Base-by-base conservation (phyloP, 805 yeast species). In the Metschnikowia kofuensis region DNA sequence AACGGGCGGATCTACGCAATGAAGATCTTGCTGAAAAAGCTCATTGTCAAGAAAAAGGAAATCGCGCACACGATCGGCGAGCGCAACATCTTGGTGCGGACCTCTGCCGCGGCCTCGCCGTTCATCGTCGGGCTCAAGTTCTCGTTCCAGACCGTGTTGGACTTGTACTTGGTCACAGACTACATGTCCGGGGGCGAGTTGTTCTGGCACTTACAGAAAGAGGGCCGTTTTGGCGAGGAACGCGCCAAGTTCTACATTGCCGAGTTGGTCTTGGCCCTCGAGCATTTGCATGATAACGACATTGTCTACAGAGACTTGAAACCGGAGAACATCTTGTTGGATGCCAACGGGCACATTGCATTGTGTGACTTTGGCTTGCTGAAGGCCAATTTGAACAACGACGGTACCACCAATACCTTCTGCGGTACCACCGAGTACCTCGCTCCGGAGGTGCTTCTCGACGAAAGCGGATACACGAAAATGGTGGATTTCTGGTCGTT, bases 401-500 rank as follows among this genome's bases (percentile, higher is more conserved):
- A 89, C 61, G 88, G 89, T 49, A 90, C 97, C 37, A 91, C 97
- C 4, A 94, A 92, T 67, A 94, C 99, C 0, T 94, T 94, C 61
- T 94, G 99, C 70, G 99, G 99, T 50, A 94, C 99, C 16, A 94
- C 99, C 7, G 99, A 94, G 72, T 94, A 94, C 67, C 77, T 94
- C 54, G 99, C 99, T 0, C 99, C 99, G 2, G 99, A 94, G 68
- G 95, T 94, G 14, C 76, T 94, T 57, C 76, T 94, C 46, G 98
- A 94, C 70, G 99, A 94, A 68, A 80, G 88, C 47, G 99, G 99
- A 14, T 94, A 94, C 72, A 94, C 98, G 35, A 90, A 91, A 69
- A 92, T 94, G 98, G 99, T 94, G 52, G 99, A 94, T 68, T 94
- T 94, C 61, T 94, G 99, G 99, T 91, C 98, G 2, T 74, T 94